Percentiles rank a stretch among this genome's conserved stretches.
Conservation (phyloP, 805 yeast genomes). For the Yarrowia sp. region DNA sequence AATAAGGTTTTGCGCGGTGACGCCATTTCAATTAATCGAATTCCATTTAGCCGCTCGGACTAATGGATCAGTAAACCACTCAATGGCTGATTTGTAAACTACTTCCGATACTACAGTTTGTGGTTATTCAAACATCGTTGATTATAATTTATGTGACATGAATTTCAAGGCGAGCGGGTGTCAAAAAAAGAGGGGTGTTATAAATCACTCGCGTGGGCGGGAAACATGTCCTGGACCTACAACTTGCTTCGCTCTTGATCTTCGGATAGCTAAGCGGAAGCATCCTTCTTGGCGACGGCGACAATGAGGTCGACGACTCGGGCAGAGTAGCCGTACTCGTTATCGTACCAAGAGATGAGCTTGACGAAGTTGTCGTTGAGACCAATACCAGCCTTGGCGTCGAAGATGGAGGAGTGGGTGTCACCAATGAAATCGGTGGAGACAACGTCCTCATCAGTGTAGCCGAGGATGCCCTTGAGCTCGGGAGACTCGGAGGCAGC, state of each 20-base stretch:
- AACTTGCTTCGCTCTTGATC: constrained; percentile 39
- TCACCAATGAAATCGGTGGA: constrained; percentile 88
- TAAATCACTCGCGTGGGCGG: constrained; percentile 38
- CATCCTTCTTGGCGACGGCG: constrained; percentile 66
- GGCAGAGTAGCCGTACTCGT: constrained; percentile 95
- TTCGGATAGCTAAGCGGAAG: constrained; percentile 39
- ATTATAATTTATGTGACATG: constrained; percentile 38
- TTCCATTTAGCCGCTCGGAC: too few species aligned
- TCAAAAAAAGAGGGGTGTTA: constrained; percentile 36
- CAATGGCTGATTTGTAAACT: too few species aligned
- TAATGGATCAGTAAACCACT: too few species aligned
- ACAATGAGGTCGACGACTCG: constrained; percentile 91
- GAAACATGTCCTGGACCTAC: constrained; percentile 39
- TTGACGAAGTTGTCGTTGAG: constrained; percentile 88
- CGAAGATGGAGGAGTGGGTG: constrained; percentile 85
- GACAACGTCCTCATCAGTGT: constrained; percentile 92
- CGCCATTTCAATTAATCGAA: too few species aligned
- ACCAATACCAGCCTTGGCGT: constrained; percentile 88
- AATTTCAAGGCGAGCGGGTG: constrained; percentile 39
- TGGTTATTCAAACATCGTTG: constrained; percentile 23
- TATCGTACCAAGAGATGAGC: constrained; percentile 94
- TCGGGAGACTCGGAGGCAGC: constrained; percentile 72
- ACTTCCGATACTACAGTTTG: neutral
- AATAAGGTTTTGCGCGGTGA: too few species aligned
- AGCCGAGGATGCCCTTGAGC: constrained; percentile 83